phyloP scores from a whole-genome alignment of 139 green algal species.

The Coelastrella sp. region DNA sequence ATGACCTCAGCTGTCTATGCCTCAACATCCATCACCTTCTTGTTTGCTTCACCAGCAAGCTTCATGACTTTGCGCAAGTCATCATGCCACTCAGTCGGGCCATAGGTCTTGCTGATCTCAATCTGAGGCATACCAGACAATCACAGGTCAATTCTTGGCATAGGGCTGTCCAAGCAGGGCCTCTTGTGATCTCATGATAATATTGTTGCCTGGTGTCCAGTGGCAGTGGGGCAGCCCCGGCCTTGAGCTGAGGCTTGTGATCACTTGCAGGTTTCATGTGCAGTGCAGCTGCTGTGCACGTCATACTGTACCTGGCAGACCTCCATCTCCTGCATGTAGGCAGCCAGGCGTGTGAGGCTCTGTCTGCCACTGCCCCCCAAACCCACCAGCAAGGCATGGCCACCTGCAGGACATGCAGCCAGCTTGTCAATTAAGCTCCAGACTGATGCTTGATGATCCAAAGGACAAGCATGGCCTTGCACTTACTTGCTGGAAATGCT shows the following conservation, averaged over 20 bases:
- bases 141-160: neutral
- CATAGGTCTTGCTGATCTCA: conserved; percentile 82
- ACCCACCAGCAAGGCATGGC: conserved; percentile 82
- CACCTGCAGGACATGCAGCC: conserved; percentile 40
- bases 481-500: no score
- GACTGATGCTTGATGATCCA: neutral
- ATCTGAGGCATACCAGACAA: conserved; percentile 56
- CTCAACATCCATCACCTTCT: conserved; percentile 52
- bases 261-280: neutral
- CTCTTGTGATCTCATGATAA: no score
- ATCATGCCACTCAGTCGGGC: conserved; percentile 78
- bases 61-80: conserved; percentile 75
- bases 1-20: neutral
- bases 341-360: conserved; percentile 74
- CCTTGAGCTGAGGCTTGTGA: no score
- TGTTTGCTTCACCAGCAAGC: conserved; percentile 74
- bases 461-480: no score
- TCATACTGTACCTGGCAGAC: conserved; percentile 33
- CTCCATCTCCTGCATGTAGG: conserved; percentile 77
- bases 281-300: neutral
- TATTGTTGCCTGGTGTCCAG: no score
- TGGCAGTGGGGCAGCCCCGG: neutral
- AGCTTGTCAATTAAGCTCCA: neutral
- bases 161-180: no score
- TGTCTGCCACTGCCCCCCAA: conserved; percentile 79